A percentile compares a stretch with the other conserved stretches of the same genome.
Conservation (phyloP, 768 basidiomycete genomes). For the Cystobasidium tubakii region DNA sequence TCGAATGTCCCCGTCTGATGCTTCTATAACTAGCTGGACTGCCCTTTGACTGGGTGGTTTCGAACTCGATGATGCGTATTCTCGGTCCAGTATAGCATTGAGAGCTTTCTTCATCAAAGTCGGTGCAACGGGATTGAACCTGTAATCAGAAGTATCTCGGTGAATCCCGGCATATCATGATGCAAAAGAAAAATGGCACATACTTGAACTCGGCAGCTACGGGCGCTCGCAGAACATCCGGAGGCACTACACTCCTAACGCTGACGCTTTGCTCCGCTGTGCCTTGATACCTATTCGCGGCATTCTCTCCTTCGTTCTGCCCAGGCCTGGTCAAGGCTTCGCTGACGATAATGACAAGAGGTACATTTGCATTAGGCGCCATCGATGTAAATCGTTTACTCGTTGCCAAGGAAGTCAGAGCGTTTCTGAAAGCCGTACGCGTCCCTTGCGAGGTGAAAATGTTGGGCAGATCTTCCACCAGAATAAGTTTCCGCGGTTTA, state of each 20-base stretch:
- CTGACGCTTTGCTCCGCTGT: constrained; percentile 59
- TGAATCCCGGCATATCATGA: background rate
- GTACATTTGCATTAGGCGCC: constrained; percentile 47
- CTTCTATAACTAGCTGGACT: constrained; percentile 68
- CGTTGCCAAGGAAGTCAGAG: constrained; percentile 40
- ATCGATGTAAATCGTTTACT: constrained; percentile 14
- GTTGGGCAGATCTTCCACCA: constrained; percentile 63
- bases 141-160: constrained; percentile 47
- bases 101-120: constrained; percentile 78
- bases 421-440: constrained; percentile 63
- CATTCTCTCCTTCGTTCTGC: constrained; percentile 51
- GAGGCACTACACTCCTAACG: constrained; percentile 64
- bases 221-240: constrained; percentile 63
- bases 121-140: constrained; percentile 86
- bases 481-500: constrained; percentile 39
- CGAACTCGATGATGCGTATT: background rate
- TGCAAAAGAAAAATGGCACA: constrained; percentile 44
- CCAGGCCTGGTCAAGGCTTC: constrained; percentile 64
- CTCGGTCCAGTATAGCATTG: constrained; percentile 49
- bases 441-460: constrained; percentile 66
- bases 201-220: constrained; percentile 76
- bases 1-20: constrained; percentile 83
- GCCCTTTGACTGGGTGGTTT: constrained; percentile 45
- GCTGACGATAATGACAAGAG: constrained; percentile 75
- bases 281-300: constrained; percentile 49